These are phyloP conservation scores for Trametes hirsuta DNA, from an alignment of 1,284 basidiomycete species.

Conservation along the genomic window DNA sequence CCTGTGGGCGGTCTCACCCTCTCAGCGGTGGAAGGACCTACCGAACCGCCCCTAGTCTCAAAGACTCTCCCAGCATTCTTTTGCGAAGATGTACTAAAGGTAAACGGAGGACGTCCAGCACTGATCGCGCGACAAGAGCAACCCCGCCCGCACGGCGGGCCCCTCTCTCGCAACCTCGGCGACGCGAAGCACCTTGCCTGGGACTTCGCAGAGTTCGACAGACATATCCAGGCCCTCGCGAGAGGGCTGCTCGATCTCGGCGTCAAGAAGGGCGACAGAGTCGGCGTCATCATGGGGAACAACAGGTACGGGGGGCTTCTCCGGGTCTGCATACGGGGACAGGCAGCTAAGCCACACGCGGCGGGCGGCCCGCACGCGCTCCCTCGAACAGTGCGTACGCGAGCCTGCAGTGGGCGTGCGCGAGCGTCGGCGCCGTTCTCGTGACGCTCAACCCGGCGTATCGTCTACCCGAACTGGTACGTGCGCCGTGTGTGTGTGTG, in stretches of 20 bases:
- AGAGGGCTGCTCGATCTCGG: constrained; percentile 73
- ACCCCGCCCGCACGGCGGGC: constrained; percentile 62
- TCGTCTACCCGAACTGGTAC: constrained; percentile 68
- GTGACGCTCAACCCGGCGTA: constrained; percentile 87
- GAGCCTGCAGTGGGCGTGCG: constrained; percentile 82
- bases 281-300: constrained; percentile 84
- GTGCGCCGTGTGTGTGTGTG: constrained; percentile 23
- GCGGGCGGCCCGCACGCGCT: no score
- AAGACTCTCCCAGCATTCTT: constrained; percentile 72
- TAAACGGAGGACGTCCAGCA: constrained; percentile 58
- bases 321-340: neutral
- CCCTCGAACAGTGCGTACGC: constrained; percentile 65
- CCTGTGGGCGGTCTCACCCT: constrained; percentile 25
- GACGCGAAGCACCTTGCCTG: constrained; percentile 63
- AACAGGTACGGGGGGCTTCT: constrained; percentile 54
- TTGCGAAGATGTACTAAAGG: constrained; percentile 52
- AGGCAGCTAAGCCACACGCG: no score
- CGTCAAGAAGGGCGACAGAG: constrained; percentile 76
- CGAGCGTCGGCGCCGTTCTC: constrained; percentile 77
- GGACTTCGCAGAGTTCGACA: constrained; percentile 74
- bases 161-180: constrained; percentile 51
- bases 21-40: constrained; percentile 63
- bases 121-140: constrained; percentile 67
- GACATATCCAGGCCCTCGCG: constrained; percentile 68
- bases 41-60: constrained; percentile 58